These are phyloP conservation scores for Trypanosoma mega DNA, from an alignment of 208 protist species.

Conservation along the genomic window DNA sequence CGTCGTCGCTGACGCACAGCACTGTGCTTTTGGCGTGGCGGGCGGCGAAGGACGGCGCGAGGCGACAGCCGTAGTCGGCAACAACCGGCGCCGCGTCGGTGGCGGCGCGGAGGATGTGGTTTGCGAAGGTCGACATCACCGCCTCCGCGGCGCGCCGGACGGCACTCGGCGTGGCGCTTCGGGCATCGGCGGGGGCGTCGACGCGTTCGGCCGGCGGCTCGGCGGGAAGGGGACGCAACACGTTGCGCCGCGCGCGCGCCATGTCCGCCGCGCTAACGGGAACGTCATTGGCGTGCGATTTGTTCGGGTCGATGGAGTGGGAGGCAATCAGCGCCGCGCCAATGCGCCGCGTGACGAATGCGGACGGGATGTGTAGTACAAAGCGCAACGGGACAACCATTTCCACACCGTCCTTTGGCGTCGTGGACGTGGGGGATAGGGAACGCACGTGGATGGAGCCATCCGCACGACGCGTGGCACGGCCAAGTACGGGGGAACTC, in stretches of 20 bases:
- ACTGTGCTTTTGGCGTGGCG: conserved; percentile 8
- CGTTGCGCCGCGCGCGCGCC: not conserved
- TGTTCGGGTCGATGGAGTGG: not conserved
- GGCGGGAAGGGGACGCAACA: conserved; percentile 1
- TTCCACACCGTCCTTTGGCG: too few relatives aligned
- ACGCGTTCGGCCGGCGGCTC: not conserved
- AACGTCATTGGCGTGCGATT: not conserved
- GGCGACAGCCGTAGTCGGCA: conserved; percentile 15
- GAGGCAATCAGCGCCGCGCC: not conserved
- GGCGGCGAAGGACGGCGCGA: conserved; percentile 2
- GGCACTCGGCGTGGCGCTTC: not conserved
- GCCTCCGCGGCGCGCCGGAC: not conserved
- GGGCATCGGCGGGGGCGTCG: not conserved
- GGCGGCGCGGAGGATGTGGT: not conserved
- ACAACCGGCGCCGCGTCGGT: conserved; percentile 5
- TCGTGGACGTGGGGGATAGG: too few relatives aligned
- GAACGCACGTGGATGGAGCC: too few relatives aligned
- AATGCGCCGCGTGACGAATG: not conserved
- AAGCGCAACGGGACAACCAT: not conserved
- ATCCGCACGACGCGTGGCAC: too few relatives aligned
- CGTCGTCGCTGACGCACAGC: conserved; percentile 13
- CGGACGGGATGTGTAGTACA: not conserved
- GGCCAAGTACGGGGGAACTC: too few relatives aligned
- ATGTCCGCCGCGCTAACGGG: conserved; percentile 2
- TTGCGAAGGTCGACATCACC: conserved; percentile 1